These are phyloP conservation scores for Athelia psychrophila DNA, from an alignment of 1,284 basidiomycete genomes.

Conservation along the genomic window DNA sequence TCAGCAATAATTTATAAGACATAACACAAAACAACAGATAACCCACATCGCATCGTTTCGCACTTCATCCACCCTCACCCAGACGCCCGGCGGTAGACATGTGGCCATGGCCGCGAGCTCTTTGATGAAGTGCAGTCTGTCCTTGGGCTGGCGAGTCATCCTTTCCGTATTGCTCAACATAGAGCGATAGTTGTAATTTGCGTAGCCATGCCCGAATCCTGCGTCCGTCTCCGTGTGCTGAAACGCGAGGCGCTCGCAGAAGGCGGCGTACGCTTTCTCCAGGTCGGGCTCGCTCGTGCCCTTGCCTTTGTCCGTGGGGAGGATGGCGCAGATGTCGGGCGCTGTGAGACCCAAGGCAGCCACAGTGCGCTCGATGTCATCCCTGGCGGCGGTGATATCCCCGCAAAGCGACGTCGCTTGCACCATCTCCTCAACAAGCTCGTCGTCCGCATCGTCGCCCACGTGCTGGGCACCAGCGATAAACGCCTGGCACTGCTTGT, in stretches of 20 bases:
- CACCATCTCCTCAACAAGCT: conserved; percentile 40
- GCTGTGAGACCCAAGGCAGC: conserved; percentile 28
- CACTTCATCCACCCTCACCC: conserved; percentile 54
- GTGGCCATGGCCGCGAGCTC: conserved; percentile 54
- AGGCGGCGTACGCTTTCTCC: conserved; percentile 37
- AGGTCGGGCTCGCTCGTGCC: conserved; percentile 31
- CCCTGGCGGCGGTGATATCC: conserved; percentile 47
- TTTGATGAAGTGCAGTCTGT: conserved; percentile 50
- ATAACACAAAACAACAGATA: conserved; percentile 5
- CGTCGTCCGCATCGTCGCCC: conserved; percentile 26
- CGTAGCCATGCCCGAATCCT: conserved; percentile 20
- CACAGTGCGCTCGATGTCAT: conserved; percentile 48
- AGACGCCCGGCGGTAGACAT: conserved; percentile 50
- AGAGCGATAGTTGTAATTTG: conserved; percentile 33
- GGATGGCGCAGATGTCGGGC: not conserved
- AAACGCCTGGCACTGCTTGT: conserved; percentile 49
- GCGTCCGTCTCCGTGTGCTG: conserved; percentile 33
- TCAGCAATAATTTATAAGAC: conserved; percentile 4
- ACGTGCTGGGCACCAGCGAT: conserved; percentile 36
- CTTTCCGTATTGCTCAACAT: conserved; percentile 32
- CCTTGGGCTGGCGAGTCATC: conserved; percentile 41
- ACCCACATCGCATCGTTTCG: conserved; percentile 52
- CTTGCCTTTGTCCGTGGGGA: conserved; percentile 23
- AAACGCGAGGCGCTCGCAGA: conserved; percentile 48
- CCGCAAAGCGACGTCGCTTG: conserved; percentile 47